Conservation (phyloP, 768 basidiomycete genomes). For the Pulveroboletus sp. region DNA sequence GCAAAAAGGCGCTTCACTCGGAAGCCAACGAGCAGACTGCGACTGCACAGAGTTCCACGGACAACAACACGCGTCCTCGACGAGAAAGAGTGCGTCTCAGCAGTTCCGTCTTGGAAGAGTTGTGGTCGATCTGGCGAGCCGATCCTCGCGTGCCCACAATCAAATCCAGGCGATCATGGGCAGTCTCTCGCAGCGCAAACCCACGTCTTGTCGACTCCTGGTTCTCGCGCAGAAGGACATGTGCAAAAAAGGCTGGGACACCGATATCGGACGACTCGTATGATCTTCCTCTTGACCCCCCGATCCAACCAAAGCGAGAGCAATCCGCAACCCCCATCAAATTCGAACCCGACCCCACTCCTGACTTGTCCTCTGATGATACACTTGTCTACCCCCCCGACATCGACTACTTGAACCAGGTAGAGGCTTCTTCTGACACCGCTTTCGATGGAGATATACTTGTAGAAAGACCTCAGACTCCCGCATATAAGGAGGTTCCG, state of each 20-base stretch:
- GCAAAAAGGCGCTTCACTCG: constrained; percentile 2
- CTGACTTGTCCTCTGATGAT: constrained; percentile 23
- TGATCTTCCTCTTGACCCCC: constrained; percentile 15
- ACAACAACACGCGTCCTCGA: neutral
- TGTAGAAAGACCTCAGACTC: neutral
- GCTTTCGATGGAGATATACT: constrained; percentile 9
- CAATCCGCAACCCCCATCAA: constrained; percentile 3
- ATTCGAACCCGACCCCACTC: neutral
- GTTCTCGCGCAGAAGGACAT: constrained; percentile 24
- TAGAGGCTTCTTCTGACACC: constrained; percentile 24
- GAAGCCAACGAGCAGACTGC: neutral
- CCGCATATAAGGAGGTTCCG: constrained; percentile 17
- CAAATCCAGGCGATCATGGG: constrained; percentile 27
- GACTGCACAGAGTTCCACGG: neutral
- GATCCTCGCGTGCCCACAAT: constrained; percentile 29
- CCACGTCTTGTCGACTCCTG: constrained; percentile 22
- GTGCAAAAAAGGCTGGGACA: constrained; percentile 23
- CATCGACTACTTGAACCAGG: constrained; percentile 2
- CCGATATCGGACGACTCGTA: constrained; percentile 19
- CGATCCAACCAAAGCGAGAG: constrained; percentile 9
- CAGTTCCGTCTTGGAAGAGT: constrained; percentile 18
- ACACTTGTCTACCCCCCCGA: constrained; percentile 16
- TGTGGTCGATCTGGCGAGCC: constrained; percentile 29
- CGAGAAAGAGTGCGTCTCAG: constrained; percentile 13
- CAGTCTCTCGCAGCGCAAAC: constrained; percentile 17